A percentile compares a stretch with the other conserved stretches of the same genome.
phyloP scores from a whole-genome alignment of 106 monocot genomes.

The Amphibolis antarctica region DNA sequence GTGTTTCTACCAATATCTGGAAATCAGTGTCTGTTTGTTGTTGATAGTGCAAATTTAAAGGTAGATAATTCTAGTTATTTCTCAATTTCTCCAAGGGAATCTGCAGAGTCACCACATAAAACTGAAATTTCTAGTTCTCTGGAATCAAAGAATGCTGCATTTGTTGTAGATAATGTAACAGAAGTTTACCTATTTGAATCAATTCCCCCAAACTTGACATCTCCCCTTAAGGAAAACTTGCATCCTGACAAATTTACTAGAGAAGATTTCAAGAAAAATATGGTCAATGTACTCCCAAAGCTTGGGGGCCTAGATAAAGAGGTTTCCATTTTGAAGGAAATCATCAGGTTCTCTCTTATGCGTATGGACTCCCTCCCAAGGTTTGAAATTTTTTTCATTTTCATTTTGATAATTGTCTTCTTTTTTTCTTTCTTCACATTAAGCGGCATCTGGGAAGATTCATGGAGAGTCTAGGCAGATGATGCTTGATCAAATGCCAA shows the following conservation, averaged over 20 bases:
- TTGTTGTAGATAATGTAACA: constrained; percentile 35
- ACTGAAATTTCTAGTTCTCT: constrained; percentile 1
- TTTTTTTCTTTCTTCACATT: constrained; percentile 3
- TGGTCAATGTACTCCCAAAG: constrained; percentile 19
- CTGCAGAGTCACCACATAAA: background rate
- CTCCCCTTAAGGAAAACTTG: background rate
- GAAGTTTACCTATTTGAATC: constrained; percentile 36
- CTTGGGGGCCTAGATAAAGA: constrained; percentile 87
- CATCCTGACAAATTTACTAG: background rate
- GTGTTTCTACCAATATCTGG: constrained; percentile 54
- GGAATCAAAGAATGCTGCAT: constrained; percentile 2
- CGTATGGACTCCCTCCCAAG: constrained; percentile 37
- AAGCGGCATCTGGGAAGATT: no score
- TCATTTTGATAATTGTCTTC: background rate
- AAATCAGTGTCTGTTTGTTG: constrained; percentile 35
- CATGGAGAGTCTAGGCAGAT: no score
- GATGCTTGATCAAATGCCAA: no score
- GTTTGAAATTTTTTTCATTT: constrained; percentile 10
- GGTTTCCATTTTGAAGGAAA: constrained; percentile 53
- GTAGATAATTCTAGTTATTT: constrained; percentile 1
- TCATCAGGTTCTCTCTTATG: constrained; percentile 57
- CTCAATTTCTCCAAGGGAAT: constrained; percentile 6
- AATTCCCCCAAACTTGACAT: background rate
- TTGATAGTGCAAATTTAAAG: constrained; percentile 22
- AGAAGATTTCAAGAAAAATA: constrained; percentile 9